A percentile compares a stretch with the other conserved stretches of the same genome.
phyloP scores from a whole-genome alignment of 139 green algal genomes.

The Trebouxia sp. region DNA sequence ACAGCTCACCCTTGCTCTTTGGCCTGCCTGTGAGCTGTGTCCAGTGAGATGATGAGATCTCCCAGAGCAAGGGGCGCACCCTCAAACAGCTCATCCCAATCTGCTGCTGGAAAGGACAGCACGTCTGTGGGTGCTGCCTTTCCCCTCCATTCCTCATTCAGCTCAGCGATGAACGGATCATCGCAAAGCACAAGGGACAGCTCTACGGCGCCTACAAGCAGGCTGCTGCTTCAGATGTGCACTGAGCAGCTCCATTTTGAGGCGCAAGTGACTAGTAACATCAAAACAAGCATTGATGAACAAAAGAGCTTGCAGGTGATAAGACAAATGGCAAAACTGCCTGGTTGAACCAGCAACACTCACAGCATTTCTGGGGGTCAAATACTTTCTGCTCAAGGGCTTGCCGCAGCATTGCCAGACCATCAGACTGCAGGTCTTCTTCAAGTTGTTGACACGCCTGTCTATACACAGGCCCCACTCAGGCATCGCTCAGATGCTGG shows the following conservation, averaged over 20 bases:
- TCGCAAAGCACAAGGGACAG: slow-evolving; percentile 87
- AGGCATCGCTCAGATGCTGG: not conserved
- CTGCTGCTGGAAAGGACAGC: slow-evolving; percentile 89
- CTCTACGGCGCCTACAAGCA: slow-evolving; percentile 50
- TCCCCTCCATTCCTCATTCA: slow-evolving; percentile 81
- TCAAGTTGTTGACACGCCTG: not conserved
- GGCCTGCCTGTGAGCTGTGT: slow-evolving; percentile 88
- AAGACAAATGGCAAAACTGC: not conserved
- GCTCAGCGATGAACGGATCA: slow-evolving; percentile 76
- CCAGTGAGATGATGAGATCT: slow-evolving; percentile 92
- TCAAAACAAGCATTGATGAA: not conserved
- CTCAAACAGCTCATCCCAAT: slow-evolving; percentile 50
- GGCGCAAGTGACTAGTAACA: not conserved
- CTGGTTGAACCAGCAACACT: not conserved
- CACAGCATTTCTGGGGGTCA: not conserved
- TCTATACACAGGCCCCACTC: too few species aligned
- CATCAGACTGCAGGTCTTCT: not conserved
- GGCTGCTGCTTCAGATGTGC: not conserved
- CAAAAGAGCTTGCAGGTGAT: not conserved
- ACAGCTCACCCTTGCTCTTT: slow-evolving; percentile 64
- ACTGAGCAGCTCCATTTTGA: not conserved
- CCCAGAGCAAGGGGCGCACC: slow-evolving; percentile 68
- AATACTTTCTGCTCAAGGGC: not conserved
- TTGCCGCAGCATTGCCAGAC: not conserved
- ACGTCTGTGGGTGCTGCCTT: slow-evolving; percentile 89